Percentiles rank a stretch among this genome's conserved stretches.
Conservation (phyloP, 768 basidiomycete genomes). For the Tulasnella sp. region DNA sequence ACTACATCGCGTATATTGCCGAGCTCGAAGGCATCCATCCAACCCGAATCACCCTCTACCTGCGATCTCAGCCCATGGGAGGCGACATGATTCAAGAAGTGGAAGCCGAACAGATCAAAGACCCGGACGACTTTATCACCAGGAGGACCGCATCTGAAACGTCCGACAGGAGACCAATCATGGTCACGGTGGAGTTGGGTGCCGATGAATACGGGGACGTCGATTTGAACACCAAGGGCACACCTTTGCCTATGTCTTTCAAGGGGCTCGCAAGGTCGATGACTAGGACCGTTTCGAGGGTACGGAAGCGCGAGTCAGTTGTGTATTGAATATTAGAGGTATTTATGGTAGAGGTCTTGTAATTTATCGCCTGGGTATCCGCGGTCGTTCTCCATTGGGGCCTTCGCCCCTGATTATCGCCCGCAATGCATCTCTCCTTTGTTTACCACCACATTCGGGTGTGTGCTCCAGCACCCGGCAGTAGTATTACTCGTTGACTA, state of each 20-base stretch:
- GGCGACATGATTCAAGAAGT: slow-evolving; percentile 11
- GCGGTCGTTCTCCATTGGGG: not conserved
- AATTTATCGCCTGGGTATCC: not conserved
- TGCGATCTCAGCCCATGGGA: not conserved
- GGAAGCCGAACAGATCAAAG: not conserved
- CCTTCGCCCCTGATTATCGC: not conserved
- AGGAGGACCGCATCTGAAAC: not conserved
- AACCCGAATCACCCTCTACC: not conserved
- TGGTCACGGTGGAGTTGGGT: not conserved
- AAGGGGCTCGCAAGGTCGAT: not conserved
- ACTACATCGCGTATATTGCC: slow-evolving; percentile 13
- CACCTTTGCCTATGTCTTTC: not conserved
- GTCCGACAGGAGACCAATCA: not conserved
- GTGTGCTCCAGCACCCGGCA: not conserved
- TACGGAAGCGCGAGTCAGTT: not conserved
- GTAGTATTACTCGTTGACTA: too few species aligned
- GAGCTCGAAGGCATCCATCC: slow-evolving; percentile 7
- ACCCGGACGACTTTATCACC: not conserved
- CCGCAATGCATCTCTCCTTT: not conserved
- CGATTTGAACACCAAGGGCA: not conserved
- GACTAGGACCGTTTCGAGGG: slow-evolving; percentile 6
- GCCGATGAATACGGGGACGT: not conserved
- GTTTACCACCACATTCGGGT: not conserved
- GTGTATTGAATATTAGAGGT: not conserved
- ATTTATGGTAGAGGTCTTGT: not conserved